Evolutionary conservation across 768 basidiomycete genomes (phyloP).

Genomic region (Mycena galericulata): DNA sequence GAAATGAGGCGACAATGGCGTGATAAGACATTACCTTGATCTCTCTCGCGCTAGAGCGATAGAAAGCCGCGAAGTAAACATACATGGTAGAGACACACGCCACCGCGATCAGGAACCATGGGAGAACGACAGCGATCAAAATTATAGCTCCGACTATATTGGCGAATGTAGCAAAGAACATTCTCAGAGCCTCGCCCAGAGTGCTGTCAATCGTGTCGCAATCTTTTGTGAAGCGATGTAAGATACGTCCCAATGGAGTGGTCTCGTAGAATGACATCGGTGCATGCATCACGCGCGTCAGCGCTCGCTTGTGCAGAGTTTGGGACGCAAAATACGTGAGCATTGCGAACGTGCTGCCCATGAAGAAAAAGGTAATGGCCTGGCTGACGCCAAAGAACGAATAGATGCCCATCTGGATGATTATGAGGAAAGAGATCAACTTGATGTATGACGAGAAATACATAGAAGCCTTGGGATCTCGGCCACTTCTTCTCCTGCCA

Average conservation of each 20-base stretch:
- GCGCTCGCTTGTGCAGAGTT: slow-evolving; percentile 71
- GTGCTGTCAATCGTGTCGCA: slow-evolving; percentile 86
- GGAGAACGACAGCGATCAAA: slow-evolving; percentile 72
- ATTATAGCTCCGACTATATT: slow-evolving; percentile 72
- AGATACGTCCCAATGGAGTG: slow-evolving; percentile 87
- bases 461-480: slow-evolving; percentile 76
- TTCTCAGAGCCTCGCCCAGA: slow-evolving; percentile 80
- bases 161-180: slow-evolving; percentile 73
- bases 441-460: slow-evolving; percentile 48
- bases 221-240: slow-evolving; percentile 93
- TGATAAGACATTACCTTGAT: slow-evolving; percentile 67
- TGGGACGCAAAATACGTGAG: slow-evolving; percentile 85
- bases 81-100: slow-evolving; percentile 70
- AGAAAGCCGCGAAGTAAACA: slow-evolving; percentile 81
- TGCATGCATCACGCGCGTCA: slow-evolving; percentile 80
- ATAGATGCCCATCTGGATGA: slow-evolving; percentile 81
- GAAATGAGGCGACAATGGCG: neutral
- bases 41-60: slow-evolving; percentile 88
- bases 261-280: slow-evolving; percentile 95
- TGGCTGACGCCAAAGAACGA: slow-evolving; percentile 78
- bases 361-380: slow-evolving; percentile 74
- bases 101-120: slow-evolving; percentile 88
- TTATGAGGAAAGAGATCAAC: slow-evolving; percentile 12
- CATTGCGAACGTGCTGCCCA: slow-evolving; percentile 74
- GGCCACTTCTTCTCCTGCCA: slow-evolving; percentile 84